These are phyloP conservation scores for Serendipita indica DNA, from an alignment of 768 basidiomycete genomes.

Conservation along the genomic window DNA sequence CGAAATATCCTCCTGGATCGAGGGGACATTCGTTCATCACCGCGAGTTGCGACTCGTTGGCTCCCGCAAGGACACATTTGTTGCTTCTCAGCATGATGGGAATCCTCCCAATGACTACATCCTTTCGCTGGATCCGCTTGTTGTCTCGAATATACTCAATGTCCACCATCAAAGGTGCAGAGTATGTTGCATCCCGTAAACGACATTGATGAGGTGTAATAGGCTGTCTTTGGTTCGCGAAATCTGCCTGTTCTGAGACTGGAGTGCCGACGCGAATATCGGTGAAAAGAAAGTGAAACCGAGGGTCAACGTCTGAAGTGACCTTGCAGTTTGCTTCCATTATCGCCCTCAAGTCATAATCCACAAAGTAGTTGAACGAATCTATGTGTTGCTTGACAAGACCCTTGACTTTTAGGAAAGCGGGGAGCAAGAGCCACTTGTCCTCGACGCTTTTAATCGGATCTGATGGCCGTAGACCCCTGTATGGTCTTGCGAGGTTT, in stretches of 20 bases:
- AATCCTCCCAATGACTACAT: conserved; percentile 76
- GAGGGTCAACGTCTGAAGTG: conserved; percentile 91
- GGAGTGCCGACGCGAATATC: conserved; percentile 91
- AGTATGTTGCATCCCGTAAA: conserved; percentile 86
- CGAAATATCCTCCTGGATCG: conserved; percentile 98
- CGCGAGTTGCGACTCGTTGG: conserved; percentile 69
- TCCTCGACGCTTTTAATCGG: conserved; percentile 91
- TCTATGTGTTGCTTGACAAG: conserved; percentile 99
- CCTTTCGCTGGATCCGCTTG: conserved; percentile 65
- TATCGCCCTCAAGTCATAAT: conserved; percentile 93
- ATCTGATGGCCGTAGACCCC: conserved; percentile 69
- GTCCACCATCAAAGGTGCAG: conserved; percentile 83
- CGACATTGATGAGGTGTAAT: conserved; percentile 97
- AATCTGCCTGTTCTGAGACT: conserved; percentile 68
- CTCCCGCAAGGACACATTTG: conserved; percentile 79
- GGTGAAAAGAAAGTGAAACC: conserved; percentile 91
- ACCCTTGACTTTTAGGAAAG: conserved; percentile 93
- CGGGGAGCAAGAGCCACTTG: conserved; percentile 95
- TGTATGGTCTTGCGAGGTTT: conserved; percentile 15
- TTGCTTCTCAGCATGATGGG: conserved; percentile 96
- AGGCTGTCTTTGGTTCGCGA: conserved; percentile 47
- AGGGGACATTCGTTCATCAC: conserved; percentile 92
- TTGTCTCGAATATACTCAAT: conserved; percentile 90
- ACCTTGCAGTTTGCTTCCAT: conserved; percentile 86
- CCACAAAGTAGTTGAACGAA: conserved; percentile 97